Base-by-base conservation (phyloP, 2,329 filamentous ascomycete genomes). In the Neofusicoccum parvum region DNA sequence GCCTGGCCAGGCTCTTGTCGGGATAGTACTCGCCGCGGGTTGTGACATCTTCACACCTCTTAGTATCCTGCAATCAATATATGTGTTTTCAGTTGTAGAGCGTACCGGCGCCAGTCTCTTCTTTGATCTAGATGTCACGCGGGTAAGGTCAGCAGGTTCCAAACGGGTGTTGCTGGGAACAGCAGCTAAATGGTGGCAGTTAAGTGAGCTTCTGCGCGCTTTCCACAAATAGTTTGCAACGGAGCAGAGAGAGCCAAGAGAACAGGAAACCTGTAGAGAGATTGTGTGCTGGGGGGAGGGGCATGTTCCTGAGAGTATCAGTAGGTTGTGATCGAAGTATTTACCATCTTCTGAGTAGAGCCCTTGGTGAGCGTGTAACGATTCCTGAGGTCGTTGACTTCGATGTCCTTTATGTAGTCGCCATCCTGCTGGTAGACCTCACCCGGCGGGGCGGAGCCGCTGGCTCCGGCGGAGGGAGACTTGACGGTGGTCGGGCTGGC, bases 61-160 rank as follows among this genome's bases (percentile, higher is more conserved):
- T 82, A 88, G 86, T 83, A 86, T 82, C 82, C 77, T 81, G 79
- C 79, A 80, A 72, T 77, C 71, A 76, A 68, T 83, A 88, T 71
- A 87, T 92, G 23, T 84, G 87, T 75, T 83, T 89, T 68, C 88
- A 88, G 65, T 86, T 88, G 65, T 86, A 91, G 87, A 86, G 84
- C 94, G 89, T 99, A 99, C 95, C 95, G 86, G 95, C 94, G 87
- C 95, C 95, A 89, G 94, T 98, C 76, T 97, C 92, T 85, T 97
- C 94, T 90, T 97, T 96, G 76, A 99, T 99, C 95, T 99, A 94
- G 75, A 91, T 91, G 81, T 88, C 89, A 95, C 87, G 88, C 86
- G 90, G 82, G 82, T 82, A 86, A 89, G 88, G 94, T 97, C 88
- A 98, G 94, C 92, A 95, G 88, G 88, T 92, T 91, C 87, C 89